Evolutionary conservation across 2,329 filamentous ascomycete genomes (phyloP).

Genomic region (Calonectria henricotiae): DNA sequence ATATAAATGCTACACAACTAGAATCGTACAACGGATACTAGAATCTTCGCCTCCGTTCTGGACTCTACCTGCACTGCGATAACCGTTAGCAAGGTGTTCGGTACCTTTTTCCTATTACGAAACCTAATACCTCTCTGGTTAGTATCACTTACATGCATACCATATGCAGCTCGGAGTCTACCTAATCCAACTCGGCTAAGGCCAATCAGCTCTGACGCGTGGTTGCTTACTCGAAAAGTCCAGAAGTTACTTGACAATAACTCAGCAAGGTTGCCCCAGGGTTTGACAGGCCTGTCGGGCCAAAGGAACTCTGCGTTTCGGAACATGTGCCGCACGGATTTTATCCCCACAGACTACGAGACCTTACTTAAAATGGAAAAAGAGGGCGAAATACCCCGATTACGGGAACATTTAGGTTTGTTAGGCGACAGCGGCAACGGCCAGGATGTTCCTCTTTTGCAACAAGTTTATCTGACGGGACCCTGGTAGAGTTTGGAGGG

Average conservation of each 20-base stretch:
- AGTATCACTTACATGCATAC: slow-evolving; percentile 10
- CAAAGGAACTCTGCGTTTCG: slow-evolving; percentile 9
- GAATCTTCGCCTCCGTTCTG: slow-evolving; percentile 3
- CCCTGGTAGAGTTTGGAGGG: neutral
- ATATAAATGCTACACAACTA: slow-evolving; percentile 9
- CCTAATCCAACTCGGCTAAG: neutral
- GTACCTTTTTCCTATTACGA: slow-evolving; percentile 8
- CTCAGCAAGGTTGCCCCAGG: neutral
- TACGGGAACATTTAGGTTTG: slow-evolving; percentile 8
- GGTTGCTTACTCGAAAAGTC: slow-evolving; percentile 11
- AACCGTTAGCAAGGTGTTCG: slow-evolving; percentile 6
- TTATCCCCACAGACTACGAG: slow-evolving; percentile 5
- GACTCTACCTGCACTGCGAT: slow-evolving; percentile 7
- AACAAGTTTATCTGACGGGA: slow-evolving; percentile 4
- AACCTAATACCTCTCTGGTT: slow-evolving; percentile 2
- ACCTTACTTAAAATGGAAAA: slow-evolving; percentile 7
- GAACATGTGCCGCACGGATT: neutral
- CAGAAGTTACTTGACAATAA: neutral
- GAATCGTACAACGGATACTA: neutral
- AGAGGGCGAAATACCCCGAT: slow-evolving; percentile 1
- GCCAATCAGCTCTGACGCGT: slow-evolving; percentile 11
- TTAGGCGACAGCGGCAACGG: neutral
- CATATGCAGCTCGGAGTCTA: slow-evolving; percentile 4
- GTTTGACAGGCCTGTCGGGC: slow-evolving; percentile 10
- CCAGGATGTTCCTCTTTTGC: slow-evolving; percentile 2